Base-by-base conservation (phyloP, 805 yeast genomes). In the Ogataea pini region DNA sequence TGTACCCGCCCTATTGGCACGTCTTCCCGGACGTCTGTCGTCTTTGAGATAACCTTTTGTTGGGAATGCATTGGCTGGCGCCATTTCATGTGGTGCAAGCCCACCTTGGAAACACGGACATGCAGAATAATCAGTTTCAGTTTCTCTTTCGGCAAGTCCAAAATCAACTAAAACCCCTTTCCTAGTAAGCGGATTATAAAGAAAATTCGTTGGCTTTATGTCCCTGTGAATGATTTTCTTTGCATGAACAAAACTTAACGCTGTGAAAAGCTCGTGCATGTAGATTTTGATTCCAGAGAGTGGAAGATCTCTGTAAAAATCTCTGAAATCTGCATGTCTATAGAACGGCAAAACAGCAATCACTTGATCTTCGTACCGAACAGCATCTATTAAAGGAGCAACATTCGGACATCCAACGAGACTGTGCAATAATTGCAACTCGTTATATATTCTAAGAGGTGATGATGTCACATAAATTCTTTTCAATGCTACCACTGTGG, bases 1-100 rank as follows among this genome's bases (percentile, higher is more conserved):
- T 1, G 97, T 90, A 7, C 97, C 97, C 14, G 99, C 99, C 58
- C 99, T 82, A 61, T 94, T 94, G 0, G 98, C 98, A 48, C 99
- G 77, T 59, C 96, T 77, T 1, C 94, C 88, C 0, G 95, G 86
- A 58, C 98, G 75, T 42, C 80, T 80, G 69, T 94, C 99, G 58
- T 87, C 88, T 62, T 89, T 89, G 8, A 90, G 86, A 61, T 87
- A 89, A 1, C 97, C 92, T 67, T 77, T 76, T 4, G 58, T 49
- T 12, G 68, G 67, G 7, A 62, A 55, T 1, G 76, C 75, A 56
- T 74, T 69, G 29, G 73, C 54, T 12, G 61, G 69, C 52, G 59
- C 65, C 58, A 54, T 62, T 55, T 56, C 70, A 25, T 50, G 59
- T 33, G 45, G 48, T 22, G 46, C 50, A 38, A 62, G 63, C 40